Evolutionary conservation across 2,329 filamentous ascomycete genomes (phyloP), one percentile per base, ranked within the genome.

Genomic region (Sclerotiophoma versabilis): DNA sequence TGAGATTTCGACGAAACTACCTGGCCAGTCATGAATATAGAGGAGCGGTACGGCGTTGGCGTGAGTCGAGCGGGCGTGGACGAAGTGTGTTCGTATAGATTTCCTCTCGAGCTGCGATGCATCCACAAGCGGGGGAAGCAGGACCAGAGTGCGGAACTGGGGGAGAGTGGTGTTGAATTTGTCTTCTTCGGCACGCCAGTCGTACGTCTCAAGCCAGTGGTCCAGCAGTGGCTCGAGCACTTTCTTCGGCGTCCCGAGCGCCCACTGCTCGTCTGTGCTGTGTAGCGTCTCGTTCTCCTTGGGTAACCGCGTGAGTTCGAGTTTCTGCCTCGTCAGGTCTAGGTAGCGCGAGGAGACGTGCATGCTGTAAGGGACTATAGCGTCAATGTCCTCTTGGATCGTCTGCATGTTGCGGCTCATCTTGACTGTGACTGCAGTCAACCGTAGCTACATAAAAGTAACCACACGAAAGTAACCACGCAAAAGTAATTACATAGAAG

Each of bases 191-290:
- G 79, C 75, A 42, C 84, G 80, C 86, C 87, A 90, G 54, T 83
- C 83, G 71, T 88, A 89, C 37, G 82, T 77, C 56, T 89, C 87
- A 26, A 88, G 75, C 75, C 87, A 89, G 64, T 80, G 87, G 69
- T 89, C 87, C 53, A 90, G 79, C 58, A 90, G 72, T 17, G 84
- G 82, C 71, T 90, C 87, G 47, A 90, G 77, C 37, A 82, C 80
- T 23, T 79, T 73, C 67, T 89, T 89, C 1, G 85, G 83, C 55
- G 85, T 81, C 1, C 77, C 77, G 17, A 73, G 67, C 74, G 82
- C 84, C 82, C 82, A 85, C 25, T 46, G 46, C 14, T 42, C 29
- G 5, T 23, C n/a, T 0, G 6, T 3, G 1, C 6, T 3, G 1
- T 4, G 12, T 5, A 49, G 23, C 10, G 12, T 17, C 14, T 30